Base-by-base conservation (phyloP, 495 filamentous ascomycete genomes). In the Neurospora sp. region DNA sequence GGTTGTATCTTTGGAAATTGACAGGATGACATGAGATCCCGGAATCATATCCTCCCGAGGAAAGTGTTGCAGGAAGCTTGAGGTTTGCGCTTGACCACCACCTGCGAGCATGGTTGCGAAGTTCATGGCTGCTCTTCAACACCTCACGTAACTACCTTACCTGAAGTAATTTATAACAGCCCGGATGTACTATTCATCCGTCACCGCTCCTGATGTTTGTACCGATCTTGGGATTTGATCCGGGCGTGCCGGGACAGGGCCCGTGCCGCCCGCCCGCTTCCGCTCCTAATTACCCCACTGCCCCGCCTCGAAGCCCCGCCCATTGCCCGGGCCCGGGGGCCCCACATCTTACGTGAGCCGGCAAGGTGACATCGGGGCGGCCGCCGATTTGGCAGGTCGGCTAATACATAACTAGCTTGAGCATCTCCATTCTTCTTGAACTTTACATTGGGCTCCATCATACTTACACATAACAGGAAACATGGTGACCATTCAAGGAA, bases 401-500 rank as follows among this genome's bases (percentile, higher is more conserved):
- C 27, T 16, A 62, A 62, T 3, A 31, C 12, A n/a, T 10, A 18
- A 31, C 40, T 46, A 27, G 5, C 27, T 71, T 31, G 11, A 46
- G 16, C 69, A 38, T 39, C 9, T 37, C 40, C 48, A 12, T 66
- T 14, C 8, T 27, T 69, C 9, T 5, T 39, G 10, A 4, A 11
- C 35, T 66, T 12, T 8, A 12, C 23, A 5, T 62, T 54, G 8
- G 11, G 10, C 16, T 39, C 14, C 71, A 35, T 38, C 14, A 18
- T 12, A 11, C 40, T 7, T 16, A 2, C 14, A 9, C 27, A 4
- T 14, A 7, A 66, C 12, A 66, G 23, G 16, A 14, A 41, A 37
- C 54, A 75, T 69, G 20, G 18, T 10, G 35, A 62, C 16, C 70
- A 77, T 90, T 48, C 75, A 83, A 41, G 86, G 83, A 74, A 88